Evolutionary conservation across 2,329 filamentous ascomycete genomes (phyloP).

Genomic region (Tricladium varicosporioides): DNA sequence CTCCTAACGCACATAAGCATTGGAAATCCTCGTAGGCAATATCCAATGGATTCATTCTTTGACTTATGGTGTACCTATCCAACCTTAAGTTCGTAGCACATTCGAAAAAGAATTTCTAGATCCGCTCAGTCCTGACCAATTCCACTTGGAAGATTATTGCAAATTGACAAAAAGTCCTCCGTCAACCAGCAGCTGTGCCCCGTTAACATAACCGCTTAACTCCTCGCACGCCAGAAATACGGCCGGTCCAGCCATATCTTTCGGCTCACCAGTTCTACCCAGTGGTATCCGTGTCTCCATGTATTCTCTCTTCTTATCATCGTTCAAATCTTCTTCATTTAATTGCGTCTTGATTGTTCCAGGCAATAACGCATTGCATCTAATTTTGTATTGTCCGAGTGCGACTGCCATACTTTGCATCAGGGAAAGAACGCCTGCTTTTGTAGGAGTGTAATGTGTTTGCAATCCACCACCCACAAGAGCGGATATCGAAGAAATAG

Average conservation of each 20-base stretch:
- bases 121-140: no score
- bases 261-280: conserved; percentile 67
- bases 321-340: conserved; percentile 77
- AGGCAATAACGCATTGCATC: conserved; percentile 81
- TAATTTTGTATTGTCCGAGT: conserved; percentile 70
- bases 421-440: conserved; percentile 75
- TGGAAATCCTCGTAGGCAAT: no score
- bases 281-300: conserved; percentile 82
- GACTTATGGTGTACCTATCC: no score
- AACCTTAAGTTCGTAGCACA: not conserved
- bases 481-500: conserved; percentile 69
- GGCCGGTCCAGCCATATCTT: conserved; percentile 79
- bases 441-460: conserved; percentile 86
- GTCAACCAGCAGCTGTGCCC: conserved; percentile 81
- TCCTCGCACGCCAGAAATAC: conserved; percentile 80
- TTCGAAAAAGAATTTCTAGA: not conserved
- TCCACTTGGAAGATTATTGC: conserved; percentile 48
- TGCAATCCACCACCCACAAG: conserved; percentile 77
- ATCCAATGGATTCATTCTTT: no score
- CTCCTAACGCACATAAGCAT: no score
- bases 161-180: conserved; percentile 88
- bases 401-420: conserved; percentile 84
- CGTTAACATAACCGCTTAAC: conserved; percentile 78
- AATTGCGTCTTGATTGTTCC: conserved; percentile 82
- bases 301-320: conserved; percentile 69